Evolutionary conservation across 345 rosid species (phyloP), one percentile per base, ranked within the genome.

Genomic region (Melaleuca quinquenervia): DNA sequence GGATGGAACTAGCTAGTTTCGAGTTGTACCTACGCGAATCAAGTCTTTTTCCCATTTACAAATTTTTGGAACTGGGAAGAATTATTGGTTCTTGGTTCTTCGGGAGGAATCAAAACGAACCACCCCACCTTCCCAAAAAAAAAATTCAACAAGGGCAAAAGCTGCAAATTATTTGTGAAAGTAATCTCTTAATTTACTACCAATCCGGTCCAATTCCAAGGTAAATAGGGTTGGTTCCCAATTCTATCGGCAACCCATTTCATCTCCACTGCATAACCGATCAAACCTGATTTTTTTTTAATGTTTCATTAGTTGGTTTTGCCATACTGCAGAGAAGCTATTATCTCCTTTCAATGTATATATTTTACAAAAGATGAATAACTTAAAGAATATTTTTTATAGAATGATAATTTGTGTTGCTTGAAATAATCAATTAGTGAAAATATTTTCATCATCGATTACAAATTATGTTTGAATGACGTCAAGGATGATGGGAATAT

Each of bases 1-100:
- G 3, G 1, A 29, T 15, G 0, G 1, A 29, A 64, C 9, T 0
- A 6, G 1, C 45, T 12, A 32, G 8, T 70, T 32, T 9, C 32
- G 7, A 3, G 24, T 15, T 9, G 12, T 32, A 32, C 24, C 0
- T 1, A 0, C 2, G 6, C 3, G 44, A 62, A 62, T 62, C 18
- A 8, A 8, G 22, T 53, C 24, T 3, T 3, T 8, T 53, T 53
- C 24, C 18, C 6, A 51, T 0, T 51, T 51, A 14, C 16, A 5
- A 14, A 12, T 14, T 14, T 51, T 29, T 14, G 11, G 21, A 62
- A 62, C 1, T 0, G 11, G 5, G 36, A 62, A 62, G 32, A 62
- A 18, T 12, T 6, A 0, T 11, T 18, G 5, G 11, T 36, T 64
- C 8, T 20, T 1, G 1, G 15, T 64, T 64, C 24, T 3, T 54